These are phyloP conservation scores for Aureobasidium leucospermi DNA, from an alignment of 2,329 filamentous ascomycete genomes.

Conservation along the genomic window DNA sequence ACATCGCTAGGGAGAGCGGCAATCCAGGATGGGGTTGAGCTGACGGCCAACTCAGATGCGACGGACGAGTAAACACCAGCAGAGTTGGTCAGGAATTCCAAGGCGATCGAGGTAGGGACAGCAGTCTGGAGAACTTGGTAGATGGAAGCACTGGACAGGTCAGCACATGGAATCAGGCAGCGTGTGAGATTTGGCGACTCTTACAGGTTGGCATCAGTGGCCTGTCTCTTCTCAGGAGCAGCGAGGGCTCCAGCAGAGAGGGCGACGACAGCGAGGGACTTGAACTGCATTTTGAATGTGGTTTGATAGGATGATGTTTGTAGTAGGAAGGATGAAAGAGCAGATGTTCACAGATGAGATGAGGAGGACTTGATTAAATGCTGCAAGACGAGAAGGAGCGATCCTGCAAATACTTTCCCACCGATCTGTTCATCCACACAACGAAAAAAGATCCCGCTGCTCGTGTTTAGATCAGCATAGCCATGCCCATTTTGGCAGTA, in stretches of 20 bases:
- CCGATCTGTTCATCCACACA: constrained; percentile 4
- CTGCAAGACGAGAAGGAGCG: constrained; percentile 1
- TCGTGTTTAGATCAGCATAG: constrained; percentile 1
- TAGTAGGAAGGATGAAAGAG: neutral
- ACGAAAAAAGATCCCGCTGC: neutral
- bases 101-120: constrained; percentile 34
- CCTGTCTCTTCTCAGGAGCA: constrained; percentile 17
- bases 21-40: constrained; percentile 40
- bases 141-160: constrained; percentile 29
- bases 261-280: constrained; percentile 20
- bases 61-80: constrained; percentile 35
- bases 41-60: constrained; percentile 36
- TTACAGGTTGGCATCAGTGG: constrained; percentile 10
- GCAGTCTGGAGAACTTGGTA: constrained; percentile 38
- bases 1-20: constrained; percentile 37
- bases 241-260: constrained; percentile 22
- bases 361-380: neutral
- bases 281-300: constrained; percentile 24
- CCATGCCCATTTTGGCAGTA: neutral
- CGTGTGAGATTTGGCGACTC: neutral
- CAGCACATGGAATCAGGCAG: neutral
- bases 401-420: constrained; percentile 6
- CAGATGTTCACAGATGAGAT: neutral
- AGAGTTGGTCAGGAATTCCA: constrained; percentile 35
- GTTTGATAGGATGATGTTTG: constrained; percentile 2